Percentiles rank a stretch among this genome's conserved stretches.
phyloP scores from a whole-genome alignment of 1,139 yeast genomes.

The Debaryomyces fabryi region DNA sequence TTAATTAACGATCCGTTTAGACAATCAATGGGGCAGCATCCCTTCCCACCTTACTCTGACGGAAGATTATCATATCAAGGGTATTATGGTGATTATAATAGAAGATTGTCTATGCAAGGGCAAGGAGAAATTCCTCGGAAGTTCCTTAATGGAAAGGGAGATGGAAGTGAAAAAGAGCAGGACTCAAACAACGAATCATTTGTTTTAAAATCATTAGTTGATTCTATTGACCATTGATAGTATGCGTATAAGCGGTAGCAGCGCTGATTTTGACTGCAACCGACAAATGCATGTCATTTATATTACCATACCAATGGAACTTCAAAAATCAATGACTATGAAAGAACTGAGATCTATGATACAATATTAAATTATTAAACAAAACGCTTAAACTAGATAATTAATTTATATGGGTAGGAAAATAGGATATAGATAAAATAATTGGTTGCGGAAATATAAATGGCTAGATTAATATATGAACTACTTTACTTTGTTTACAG shows the following conservation, averaged over 20 bases:
- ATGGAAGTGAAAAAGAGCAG: constrained; percentile 10
- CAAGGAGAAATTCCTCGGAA: constrained; percentile 12
- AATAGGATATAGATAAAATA: constrained; percentile 6
- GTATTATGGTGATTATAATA: constrained; percentile 6
- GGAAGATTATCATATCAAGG: constrained; percentile 1
- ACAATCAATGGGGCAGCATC: constrained; percentile 2
- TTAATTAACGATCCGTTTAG: constrained; percentile 10
- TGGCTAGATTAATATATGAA: constrained; percentile 8
- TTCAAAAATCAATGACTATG: neutral
- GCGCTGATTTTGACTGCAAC: neutral
- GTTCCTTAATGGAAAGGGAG: constrained; percentile 8
- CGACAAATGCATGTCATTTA: neutral
- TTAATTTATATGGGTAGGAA: constrained; percentile 7
- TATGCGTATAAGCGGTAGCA: neutral
- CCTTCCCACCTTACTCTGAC: neutral
- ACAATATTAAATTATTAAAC: constrained; percentile 1
- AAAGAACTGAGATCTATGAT: neutral
- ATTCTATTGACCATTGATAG: constrained; percentile 39
- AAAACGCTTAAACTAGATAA: constrained; percentile 3
- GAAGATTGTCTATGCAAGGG: constrained; percentile 8
- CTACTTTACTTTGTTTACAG: no score
- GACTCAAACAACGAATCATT: constrained; percentile 30
- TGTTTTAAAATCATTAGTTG: constrained; percentile 47
- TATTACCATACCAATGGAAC: neutral
- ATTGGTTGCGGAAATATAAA: constrained; percentile 4